These are phyloP conservation scores for Arthrobotrys entomopaga DNA, from an alignment of 2,329 filamentous ascomycete species.

Conservation along the genomic window DNA sequence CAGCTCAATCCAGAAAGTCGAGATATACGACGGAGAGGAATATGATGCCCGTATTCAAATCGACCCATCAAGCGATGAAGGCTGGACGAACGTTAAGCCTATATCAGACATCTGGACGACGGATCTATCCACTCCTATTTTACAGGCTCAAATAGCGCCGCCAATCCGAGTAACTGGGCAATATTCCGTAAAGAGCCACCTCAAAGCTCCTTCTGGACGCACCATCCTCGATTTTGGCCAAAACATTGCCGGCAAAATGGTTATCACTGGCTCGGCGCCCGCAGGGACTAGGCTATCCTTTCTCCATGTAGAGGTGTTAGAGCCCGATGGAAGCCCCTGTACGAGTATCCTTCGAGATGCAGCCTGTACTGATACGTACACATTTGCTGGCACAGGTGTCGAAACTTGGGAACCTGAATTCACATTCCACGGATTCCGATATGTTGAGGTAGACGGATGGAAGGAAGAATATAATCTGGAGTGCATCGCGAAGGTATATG, in stretches of 20 bases:
- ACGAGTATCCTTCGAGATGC: constrained; percentile 39
- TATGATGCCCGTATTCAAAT: constrained; percentile 33
- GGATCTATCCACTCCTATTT: constrained; percentile 6
- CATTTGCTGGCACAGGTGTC: constrained; percentile 31
- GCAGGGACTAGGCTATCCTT: constrained; percentile 37
- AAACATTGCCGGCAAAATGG: constrained; percentile 43
- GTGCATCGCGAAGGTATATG: constrained; percentile 63
- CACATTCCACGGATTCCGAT: constrained; percentile 69
- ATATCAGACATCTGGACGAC: constrained; percentile 25
- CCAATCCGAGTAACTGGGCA: constrained; percentile 34
- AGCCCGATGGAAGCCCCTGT: constrained; percentile 35
- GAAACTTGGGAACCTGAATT: constrained; percentile 65
- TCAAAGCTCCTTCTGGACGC: constrained; percentile 29
- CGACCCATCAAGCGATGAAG: not conserved
- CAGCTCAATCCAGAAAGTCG: constrained; percentile 32
- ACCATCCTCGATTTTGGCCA: constrained; percentile 41
- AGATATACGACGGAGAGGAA: constrained; percentile 46
- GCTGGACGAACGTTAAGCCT: constrained; percentile 36
- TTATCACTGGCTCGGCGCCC: constrained; percentile 42
- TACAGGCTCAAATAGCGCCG: constrained; percentile 40
- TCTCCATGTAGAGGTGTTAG: constrained; percentile 40
- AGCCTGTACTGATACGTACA: constrained; percentile 41
- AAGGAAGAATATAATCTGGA: constrained; percentile 50
- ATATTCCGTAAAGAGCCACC: constrained; percentile 17
- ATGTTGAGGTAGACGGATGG: constrained; percentile 66